Base-by-base conservation (phyloP, 2,329 filamentous ascomycete genomes). In the Colletotrichum noveboracense region DNA sequence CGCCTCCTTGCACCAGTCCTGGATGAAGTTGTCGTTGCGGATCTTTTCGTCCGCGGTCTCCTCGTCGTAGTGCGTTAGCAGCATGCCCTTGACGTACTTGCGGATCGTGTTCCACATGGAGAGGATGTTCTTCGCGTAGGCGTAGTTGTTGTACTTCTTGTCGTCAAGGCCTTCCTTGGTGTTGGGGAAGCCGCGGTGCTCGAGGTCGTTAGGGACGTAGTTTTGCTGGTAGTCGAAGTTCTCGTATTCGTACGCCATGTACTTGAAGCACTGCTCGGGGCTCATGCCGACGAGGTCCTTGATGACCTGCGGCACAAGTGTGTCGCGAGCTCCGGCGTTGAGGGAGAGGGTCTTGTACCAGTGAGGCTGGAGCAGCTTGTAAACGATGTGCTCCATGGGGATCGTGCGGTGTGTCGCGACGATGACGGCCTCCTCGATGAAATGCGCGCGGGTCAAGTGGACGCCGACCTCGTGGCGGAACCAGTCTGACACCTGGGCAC, bases 341-440 rank as follows among this genome's bases (percentile, higher is more conserved):
- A 89, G 80, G 0, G 87, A 85, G 2, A 90, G 83, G 0, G 88
- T 90, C 79, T 87, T 88, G 74, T 85, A 84, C 88, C 88, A 89
- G 71, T 89, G 88, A 0, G 87, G 87, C 13, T 84, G 81, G 0
- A 90, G 80, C 0, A 88, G 78, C 61, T 82, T 80, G 80, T 84
- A 88, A 4, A 90, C 82, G 7, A 84, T 78, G 77, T 89, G 88
- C n/a, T 84, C 78, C 77, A 80, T 81, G 9, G 84, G 83, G 7
- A 89, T 80, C 2, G 81, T 81, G 8, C 87, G 85, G 76, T 88
- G 83, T 1, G 86, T 85, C 2, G 85, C 86, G 5, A 89, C 86
- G 68, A 89, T 89, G 69, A 88, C 81, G 12, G 84, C 83, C 79
- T 89, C 88, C 79, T 89, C 88, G 34, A 89, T 80, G 10, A 89